Evolutionary conservation across 495 filamentous ascomycete genomes (phyloP).

Genomic region (Tuber magnatum): DNA sequence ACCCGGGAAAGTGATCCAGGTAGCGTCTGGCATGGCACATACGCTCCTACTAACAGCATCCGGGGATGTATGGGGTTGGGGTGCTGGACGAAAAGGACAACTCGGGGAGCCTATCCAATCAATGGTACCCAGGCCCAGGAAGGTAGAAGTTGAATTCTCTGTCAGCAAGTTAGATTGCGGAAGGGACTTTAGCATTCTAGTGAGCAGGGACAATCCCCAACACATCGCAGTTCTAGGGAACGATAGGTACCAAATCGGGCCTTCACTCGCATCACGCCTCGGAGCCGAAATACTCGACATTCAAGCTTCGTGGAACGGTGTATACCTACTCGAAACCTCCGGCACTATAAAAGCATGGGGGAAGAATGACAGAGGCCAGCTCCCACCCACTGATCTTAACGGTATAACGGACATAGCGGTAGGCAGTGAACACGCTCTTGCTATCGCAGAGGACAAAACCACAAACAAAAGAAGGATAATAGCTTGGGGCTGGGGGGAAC

Average conservation of each 20-base stretch:
- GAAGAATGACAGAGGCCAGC: slow-evolving; percentile 72
- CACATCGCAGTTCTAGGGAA: slow-evolving; percentile 57
- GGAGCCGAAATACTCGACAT: slow-evolving; percentile 53
- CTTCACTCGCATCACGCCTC: slow-evolving; percentile 48
- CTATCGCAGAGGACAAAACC: slow-evolving; percentile 48
- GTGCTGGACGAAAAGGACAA: slow-evolving; percentile 74
- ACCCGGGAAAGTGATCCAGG: slow-evolving; percentile 49
- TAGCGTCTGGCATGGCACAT: slow-evolving; percentile 72
- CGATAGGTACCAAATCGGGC: slow-evolving; percentile 35
- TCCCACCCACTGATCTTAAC: slow-evolving; percentile 56
- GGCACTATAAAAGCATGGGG: slow-evolving; percentile 61
- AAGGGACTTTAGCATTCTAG: slow-evolving; percentile 71
- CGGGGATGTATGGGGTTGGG: slow-evolving; percentile 83
- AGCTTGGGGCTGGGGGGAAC: slow-evolving; percentile 93
- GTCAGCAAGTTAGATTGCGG: slow-evolving; percentile 64
- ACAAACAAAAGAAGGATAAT: slow-evolving; percentile 48
- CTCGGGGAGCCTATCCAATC: slow-evolving; percentile 50
- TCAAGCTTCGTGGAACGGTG: slow-evolving; percentile 60
- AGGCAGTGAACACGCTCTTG: slow-evolving; percentile 82
- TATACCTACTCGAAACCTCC: slow-evolving; percentile 59
- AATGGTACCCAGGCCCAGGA: slow-evolving; percentile 53
- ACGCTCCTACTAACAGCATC: slow-evolving; percentile 63
- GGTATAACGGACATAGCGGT: slow-evolving; percentile 54
- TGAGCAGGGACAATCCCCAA: slow-evolving; percentile 48
- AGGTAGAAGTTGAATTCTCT: slow-evolving; percentile 53